Base-by-base conservation (phyloP, 1,284 basidiomycete species). In the Sanghuangporus weigelae region DNA sequence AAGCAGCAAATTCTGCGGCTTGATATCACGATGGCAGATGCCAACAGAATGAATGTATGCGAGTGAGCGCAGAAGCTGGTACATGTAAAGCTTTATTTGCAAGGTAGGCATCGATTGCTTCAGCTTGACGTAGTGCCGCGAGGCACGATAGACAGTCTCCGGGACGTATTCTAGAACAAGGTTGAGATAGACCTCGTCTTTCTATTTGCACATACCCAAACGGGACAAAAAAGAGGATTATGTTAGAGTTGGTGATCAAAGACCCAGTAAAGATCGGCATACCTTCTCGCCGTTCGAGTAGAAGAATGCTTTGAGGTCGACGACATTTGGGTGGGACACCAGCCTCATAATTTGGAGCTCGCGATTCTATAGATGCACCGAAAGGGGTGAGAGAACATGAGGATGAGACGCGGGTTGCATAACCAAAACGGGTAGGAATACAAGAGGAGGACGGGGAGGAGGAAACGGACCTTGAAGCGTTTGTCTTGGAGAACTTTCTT, bases 401-500 rank as follows among this genome's bases (percentile, higher is more conserved):
- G 42, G 46, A 31, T 40, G 49, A 59, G 51, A 63, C 46, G 63
- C 62, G 46, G 46, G 50, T 49, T 46, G 54, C 42, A 39, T 59
- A 49, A 50, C 35, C 31, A 63, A 38, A 63, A 49, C 31, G 49
- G 63, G 49, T 50, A 58, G 56, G 50, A 53, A 44, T 31, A 51
- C 42, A 57, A 62, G 65, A 67, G 65, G 62, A 68, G 46, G 67
- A 57, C 74, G 42, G 44, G 39, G 59, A 57, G 36, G 59, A 19
- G n/a, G 35, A 19, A 23, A 71, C 84, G 66, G 69, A 95, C 96
- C 93, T 99, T 99, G 90, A 99, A 99, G 69, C 96, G 89, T 85
- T 99, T 99, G 82, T 99, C 96, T 83, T 99, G 96, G 69, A 99
- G 79, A 60, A 99, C 96, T 83, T 98, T 99, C 89, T 99, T 99